Conservation (phyloP, 202 grass and related monocot species). For the Schoenoplectus triqueter region DNA sequence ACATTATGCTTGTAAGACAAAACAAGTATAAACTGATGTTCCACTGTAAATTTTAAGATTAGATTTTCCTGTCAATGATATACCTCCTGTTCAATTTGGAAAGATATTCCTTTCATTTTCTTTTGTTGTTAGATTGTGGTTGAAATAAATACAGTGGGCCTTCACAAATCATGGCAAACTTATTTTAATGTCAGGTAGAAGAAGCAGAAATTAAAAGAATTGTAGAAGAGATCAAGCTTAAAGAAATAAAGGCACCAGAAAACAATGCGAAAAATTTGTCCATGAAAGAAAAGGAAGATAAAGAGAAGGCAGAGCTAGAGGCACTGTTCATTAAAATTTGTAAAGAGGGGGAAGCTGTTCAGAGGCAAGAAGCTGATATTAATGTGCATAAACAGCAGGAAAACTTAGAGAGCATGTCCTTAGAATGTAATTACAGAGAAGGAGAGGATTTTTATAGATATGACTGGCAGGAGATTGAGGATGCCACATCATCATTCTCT, state of each 20-base stretch:
- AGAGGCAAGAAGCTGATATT: slow-evolving; percentile 32
- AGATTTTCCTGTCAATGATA: not conserved
- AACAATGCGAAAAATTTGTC: slow-evolving; percentile 48
- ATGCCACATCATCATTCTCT: slow-evolving; percentile 78
- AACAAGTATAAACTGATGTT: not conserved
- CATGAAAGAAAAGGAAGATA: slow-evolving; percentile 53
- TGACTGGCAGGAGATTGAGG: slow-evolving; percentile 80
- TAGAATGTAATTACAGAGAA: slow-evolving; percentile 36
- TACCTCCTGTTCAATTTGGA: not conserved
- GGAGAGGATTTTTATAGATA: slow-evolving; percentile 58
- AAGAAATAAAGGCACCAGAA: slow-evolving; percentile 56
- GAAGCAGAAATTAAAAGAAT: slow-evolving; percentile 37
- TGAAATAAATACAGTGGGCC: not conserved
- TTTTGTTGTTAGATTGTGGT: slow-evolving; percentile 7
- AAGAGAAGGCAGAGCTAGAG: slow-evolving; percentile 40
- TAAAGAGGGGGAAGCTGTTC: slow-evolving; percentile 44
- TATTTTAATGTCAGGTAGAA: slow-evolving; percentile 41
- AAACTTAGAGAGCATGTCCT: slow-evolving; percentile 32
- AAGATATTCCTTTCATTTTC: not conserved
- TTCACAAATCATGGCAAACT: slow-evolving; percentile 2
- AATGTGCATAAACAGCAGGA: slow-evolving; percentile 36
- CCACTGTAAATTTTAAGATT: too few relatives aligned
- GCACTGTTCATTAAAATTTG: slow-evolving; percentile 26
- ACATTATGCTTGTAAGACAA: slow-evolving; percentile 7
- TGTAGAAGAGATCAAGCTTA: slow-evolving; percentile 53